These are phyloP conservation scores for Dictyostelium intermedium DNA, from an alignment of 78 protist genomes.

Conservation along the genomic window DNA sequence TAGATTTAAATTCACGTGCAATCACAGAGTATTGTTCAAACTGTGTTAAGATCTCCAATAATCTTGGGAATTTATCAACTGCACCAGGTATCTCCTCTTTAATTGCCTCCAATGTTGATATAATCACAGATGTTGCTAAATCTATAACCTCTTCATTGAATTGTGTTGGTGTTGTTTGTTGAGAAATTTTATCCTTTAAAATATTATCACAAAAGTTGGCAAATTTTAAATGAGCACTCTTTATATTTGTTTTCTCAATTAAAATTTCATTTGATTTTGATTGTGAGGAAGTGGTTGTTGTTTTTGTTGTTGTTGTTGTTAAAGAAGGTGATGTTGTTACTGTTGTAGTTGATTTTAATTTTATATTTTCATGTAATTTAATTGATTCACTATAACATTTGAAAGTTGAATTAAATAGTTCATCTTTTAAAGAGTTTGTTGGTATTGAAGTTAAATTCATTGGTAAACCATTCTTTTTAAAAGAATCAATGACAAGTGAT, in stretches of 20 bases:
- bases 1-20: not conserved
- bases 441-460: not conserved
- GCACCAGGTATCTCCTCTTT: slow-evolving; percentile 63
- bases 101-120: slow-evolving; percentile 62
- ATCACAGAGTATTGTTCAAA: not conserved
- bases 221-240: slow-evolving; percentile 71
- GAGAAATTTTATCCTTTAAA: slow-evolving; percentile 42
- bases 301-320: not conserved
- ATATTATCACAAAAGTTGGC: slow-evolving; percentile 75
- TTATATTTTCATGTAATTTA: not conserved
- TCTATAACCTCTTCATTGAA: not conserved
- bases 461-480: slow-evolving; percentile 38
- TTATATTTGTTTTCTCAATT: not conserved
- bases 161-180: not conserved
- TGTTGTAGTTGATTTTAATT: not conserved
- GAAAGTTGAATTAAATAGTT: slow-evolving; percentile 32
- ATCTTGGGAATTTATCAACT: slow-evolving; percentile 82
- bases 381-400: slow-evolving; percentile 48
- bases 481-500: not conserved
- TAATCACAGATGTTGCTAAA: slow-evolving; percentile 28
- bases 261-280: not conserved
- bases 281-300: not conserved
- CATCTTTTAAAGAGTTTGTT: not conserved
- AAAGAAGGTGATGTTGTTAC: not conserved
- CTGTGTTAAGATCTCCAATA: slow-evolving; percentile 54